These are phyloP conservation scores for Pseudozyma sp. DNA, from an alignment of 1,284 basidiomycete species.

Conservation along the genomic window DNA sequence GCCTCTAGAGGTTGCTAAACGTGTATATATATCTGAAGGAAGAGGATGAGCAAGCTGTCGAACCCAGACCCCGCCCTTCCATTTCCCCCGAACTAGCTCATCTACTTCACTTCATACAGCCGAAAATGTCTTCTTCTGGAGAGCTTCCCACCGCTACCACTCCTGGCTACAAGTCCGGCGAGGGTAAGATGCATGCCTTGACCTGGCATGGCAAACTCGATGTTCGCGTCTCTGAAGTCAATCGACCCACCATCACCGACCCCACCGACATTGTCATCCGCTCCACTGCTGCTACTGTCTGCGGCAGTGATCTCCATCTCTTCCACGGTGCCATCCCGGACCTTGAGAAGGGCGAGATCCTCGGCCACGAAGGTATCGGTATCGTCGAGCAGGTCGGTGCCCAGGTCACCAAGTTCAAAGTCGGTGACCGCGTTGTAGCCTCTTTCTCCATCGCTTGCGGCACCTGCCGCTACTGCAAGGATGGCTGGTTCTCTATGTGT, in stretches of 20 bases:
- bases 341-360: conserved; percentile 77
- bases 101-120: not conserved
- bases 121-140: conserved; percentile 1
- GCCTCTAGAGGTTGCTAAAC: too few species aligned
- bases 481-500: conserved; percentile 80
- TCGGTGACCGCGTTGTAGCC: conserved; percentile 70
- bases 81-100: not conserved
- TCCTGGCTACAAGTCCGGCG: conserved; percentile 35
- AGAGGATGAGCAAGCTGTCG: not conserved
- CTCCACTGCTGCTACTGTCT: conserved; percentile 79
- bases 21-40: too few species aligned
- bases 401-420: conserved; percentile 45
- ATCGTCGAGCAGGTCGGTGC: conserved; percentile 58
- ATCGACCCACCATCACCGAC: conserved; percentile 78
- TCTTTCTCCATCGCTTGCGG: conserved; percentile 85
- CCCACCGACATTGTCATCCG: conserved; percentile 77
- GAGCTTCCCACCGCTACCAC: conserved; percentile 30
- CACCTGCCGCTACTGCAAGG: conserved; percentile 78
- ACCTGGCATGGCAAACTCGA: conserved; percentile 77
- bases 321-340: conserved; percentile 73
- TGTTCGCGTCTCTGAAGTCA: conserved; percentile 62
- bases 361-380: conserved; percentile 65
- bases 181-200: conserved; percentile 71
- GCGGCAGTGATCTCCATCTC: conserved; percentile 70
- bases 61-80: not conserved